Evolutionary conservation across 2,329 filamentous ascomycete species (phyloP).

Genomic region (Juglanconis juglandina): DNA sequence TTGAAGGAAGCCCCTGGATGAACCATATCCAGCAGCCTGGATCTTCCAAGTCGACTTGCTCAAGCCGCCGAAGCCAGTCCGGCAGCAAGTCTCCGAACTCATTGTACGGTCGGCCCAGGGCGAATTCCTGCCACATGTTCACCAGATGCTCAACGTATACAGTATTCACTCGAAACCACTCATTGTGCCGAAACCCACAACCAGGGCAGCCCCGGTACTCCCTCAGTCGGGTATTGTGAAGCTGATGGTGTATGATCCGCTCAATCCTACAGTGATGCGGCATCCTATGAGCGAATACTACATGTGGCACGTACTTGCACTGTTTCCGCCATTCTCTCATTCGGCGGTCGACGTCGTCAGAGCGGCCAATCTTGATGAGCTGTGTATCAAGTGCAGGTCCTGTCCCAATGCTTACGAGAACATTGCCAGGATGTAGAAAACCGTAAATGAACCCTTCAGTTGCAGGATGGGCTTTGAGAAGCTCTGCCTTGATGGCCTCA

Average conservation of each 20-base stretch:
- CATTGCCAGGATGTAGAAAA: constrained; percentile 23
- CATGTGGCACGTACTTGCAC: constrained; percentile 25
- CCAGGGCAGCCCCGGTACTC: constrained; percentile 23
- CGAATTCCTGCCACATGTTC: constrained; percentile 28
- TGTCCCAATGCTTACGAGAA: constrained; percentile 5
- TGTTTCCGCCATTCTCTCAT: constrained; percentile 22
- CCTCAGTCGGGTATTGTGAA: constrained; percentile 24
- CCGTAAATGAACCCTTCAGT: constrained; percentile 24
- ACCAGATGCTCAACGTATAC: constrained; percentile 19
- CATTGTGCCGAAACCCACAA: constrained; percentile 23
- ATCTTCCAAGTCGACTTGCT: constrained; percentile 24
- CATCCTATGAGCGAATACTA: constrained; percentile 17
- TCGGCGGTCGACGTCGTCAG: constrained; percentile 21
- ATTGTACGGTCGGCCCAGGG: constrained; percentile 26
- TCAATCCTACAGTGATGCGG: constrained; percentile 27
- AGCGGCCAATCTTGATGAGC: constrained; percentile 31
- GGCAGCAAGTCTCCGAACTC: constrained; percentile 22
- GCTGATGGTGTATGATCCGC: constrained; percentile 27
- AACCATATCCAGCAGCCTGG: constrained; percentile 26
- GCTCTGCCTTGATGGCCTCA: constrained; percentile 12
- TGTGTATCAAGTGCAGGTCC: constrained; percentile 25
- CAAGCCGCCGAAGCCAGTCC: constrained; percentile 23
- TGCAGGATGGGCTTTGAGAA: background rate
- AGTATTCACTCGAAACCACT: constrained; percentile 28
- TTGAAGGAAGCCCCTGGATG: background rate